Evolutionary conservation across 768 basidiomycete species (phyloP), one percentile per base, ranked within the genome.

Genomic region (Cubamyces lactineus): DNA sequence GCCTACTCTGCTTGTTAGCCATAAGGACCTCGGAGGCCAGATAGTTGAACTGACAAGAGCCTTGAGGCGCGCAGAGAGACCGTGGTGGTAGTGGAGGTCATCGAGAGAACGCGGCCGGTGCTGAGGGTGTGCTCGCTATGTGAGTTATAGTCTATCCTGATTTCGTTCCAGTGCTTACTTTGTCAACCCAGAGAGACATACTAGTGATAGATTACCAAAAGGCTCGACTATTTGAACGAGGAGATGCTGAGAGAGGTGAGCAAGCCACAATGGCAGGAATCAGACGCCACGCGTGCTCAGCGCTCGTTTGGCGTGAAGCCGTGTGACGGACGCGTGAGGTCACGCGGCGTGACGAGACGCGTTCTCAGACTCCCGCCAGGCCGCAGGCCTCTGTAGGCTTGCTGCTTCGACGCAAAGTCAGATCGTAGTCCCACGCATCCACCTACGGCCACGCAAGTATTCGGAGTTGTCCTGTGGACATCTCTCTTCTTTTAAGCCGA

Each of bases 41-140:
- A 38, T 28, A 11, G 30, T 2, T 28, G 53, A 11, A 72, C 79
- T n/a, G 39, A 92, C 93, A 64, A 98, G 79, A 2, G 95, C 89
- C 62, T 82, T 84, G 34, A 98, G 79, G 24, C 96, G 85, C 23
- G 82, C 79, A 19, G 95, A 92, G 34, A 99, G 86, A 43, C 82
- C 84, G 38, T 79, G 73, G 71, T 98, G 96, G 74, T 99, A 98
- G 71, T 95, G 88, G 55, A 99, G 85, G 26, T 89, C 86, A 66
- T 91, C 87, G 17, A 99, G 84, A 0, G 86, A 82, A 62, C 86
- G 84, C 11, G 96, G 96, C 52, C 96, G 89, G 71, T 90, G 92
- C 92, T 96, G 63, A 39, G 17, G n/a, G n/a, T 5, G 6, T 34
- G 4, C 4, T 15, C 24, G 48, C 26, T n/a, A 9, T 26, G 11